Evolutionary conservation across 2,329 filamentous ascomycete genomes (phyloP).

Genomic region (Anthostomella pinea): DNA sequence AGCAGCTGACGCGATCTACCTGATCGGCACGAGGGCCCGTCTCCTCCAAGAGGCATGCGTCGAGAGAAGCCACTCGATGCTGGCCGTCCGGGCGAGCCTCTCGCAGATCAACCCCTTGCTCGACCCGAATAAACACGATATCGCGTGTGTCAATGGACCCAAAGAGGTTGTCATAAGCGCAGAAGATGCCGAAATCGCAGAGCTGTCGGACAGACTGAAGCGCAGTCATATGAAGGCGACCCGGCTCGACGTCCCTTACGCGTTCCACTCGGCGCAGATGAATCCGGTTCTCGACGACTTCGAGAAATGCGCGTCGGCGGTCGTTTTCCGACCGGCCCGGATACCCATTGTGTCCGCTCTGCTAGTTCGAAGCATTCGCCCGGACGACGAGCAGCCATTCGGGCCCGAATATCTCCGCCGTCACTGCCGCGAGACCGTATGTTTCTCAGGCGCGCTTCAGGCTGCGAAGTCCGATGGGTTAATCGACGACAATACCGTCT

Average conservation of each 20-base stretch:
- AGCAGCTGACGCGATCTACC: constrained; percentile 62
- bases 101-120: constrained; percentile 35
- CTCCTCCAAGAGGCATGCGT: constrained; percentile 61
- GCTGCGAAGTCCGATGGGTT: constrained; percentile 45
- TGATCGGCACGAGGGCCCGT: constrained; percentile 63
- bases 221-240: constrained; percentile 2
- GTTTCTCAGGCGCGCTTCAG: constrained; percentile 58
- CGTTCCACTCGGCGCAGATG: constrained; percentile 53
- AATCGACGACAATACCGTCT: constrained; percentile 56
- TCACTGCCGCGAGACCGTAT: constrained; percentile 63
- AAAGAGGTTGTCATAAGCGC: constrained; percentile 60
- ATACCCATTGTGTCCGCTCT: constrained; percentile 42
- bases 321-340: constrained; percentile 41
- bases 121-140: constrained; percentile 25
- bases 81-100: constrained; percentile 48
- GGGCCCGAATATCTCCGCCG: too few species aligned
- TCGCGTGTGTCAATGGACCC: constrained; percentile 63
- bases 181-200: constrained; percentile 45
- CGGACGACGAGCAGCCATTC: too few species aligned
- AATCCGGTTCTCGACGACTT: constrained; percentile 58
- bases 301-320: constrained; percentile 41
- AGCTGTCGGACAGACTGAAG: constrained; percentile 38
- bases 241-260: constrained; percentile 42
- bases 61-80: constrained; percentile 58
- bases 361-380: too few species aligned